Evolutionary conservation across 2,329 filamentous ascomycete species (phyloP).

Genomic region (Fusarium agapanthi): DNA sequence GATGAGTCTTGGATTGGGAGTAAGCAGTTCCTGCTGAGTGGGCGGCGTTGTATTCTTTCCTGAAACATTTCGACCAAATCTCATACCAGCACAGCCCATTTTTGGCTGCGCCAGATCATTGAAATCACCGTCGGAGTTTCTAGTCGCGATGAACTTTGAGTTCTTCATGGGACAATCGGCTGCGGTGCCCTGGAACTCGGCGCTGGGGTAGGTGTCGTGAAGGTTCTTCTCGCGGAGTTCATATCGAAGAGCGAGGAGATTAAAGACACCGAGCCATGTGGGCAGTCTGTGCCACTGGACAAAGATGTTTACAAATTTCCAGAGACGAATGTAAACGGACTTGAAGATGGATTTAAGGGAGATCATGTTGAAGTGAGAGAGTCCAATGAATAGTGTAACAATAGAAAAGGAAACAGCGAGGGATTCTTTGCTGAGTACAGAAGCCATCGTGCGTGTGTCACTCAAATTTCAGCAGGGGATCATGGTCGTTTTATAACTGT

Average conservation of each 20-base stretch:
- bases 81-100: conserved; percentile 20
- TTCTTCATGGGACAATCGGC: conserved; percentile 8
- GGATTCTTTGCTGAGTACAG: not conserved
- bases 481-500: not conserved
- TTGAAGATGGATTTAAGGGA: not conserved
- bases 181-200: not conserved
- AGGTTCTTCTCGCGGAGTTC: conserved; percentile 23
- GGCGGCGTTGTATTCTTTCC: conserved; percentile 3
- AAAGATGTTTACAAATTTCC: conserved; percentile 8
- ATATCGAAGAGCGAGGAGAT: conserved; percentile 23
- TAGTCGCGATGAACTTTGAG: conserved; percentile 8
- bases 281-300: conserved; percentile 22
- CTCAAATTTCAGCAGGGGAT: not conserved
- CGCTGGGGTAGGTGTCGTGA: conserved; percentile 15
- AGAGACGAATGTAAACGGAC: conserved; percentile 8
- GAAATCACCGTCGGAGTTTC: conserved; percentile 10
- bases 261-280: conserved; percentile 20
- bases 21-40: not conserved
- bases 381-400: not conserved
- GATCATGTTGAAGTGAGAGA: not conserved
- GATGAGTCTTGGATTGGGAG: not conserved
- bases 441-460: not conserved
- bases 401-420: not conserved
- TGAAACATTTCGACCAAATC: conserved; percentile 23
- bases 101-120: conserved; percentile 15